A percentile compares a stretch with the other conserved stretches of the same genome.
These are phyloP conservation scores for Taxillus chinensis DNA, from an alignment of 164 flowering plant genomes.

Conservation along the genomic window DNA sequence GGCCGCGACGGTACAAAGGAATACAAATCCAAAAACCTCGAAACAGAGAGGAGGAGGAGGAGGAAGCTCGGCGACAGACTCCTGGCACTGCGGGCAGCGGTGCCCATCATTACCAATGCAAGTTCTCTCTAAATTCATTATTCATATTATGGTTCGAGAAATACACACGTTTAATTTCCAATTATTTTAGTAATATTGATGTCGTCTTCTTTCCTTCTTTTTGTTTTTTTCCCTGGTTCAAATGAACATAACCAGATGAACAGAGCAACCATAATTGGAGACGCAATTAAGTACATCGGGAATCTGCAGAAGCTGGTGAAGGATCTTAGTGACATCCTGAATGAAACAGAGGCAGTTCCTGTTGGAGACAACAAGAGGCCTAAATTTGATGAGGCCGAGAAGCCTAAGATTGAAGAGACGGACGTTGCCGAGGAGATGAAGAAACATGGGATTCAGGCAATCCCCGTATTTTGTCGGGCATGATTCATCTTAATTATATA, in stretches of 20 bases:
- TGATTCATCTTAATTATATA: no score
- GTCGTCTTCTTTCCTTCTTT: no score
- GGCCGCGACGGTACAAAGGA: conserved; percentile 7
- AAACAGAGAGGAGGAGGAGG: conserved; percentile 67
- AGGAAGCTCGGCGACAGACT: conserved; percentile 47
- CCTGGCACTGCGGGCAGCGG: conserved; percentile 48
- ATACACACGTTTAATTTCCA: no score
- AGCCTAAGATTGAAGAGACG: neutral
- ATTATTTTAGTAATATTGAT: no score
- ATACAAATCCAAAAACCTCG: conserved; percentile 65
- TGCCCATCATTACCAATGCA: conserved; percentile 82
- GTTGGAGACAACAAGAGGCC: conserved; percentile 18
- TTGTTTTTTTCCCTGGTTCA: no score
- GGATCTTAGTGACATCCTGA: conserved; percentile 38
- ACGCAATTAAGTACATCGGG: conserved; percentile 53
- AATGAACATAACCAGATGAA: conserved; percentile 37
- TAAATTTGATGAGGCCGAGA: neutral
- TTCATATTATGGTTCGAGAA: neutral
- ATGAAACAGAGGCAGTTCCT: conserved; percentile 24
- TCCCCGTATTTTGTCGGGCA: no score
- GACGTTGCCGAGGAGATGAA: conserved; percentile 18
- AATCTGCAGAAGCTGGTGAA: conserved; percentile 33
- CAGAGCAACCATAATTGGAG: conserved; percentile 52
- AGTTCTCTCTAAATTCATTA: conserved; percentile 5
- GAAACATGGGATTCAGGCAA: conserved; percentile 30